phyloP scores from a whole-genome alignment of 306 rosid genomes.

The Glycine tomentella region DNA sequence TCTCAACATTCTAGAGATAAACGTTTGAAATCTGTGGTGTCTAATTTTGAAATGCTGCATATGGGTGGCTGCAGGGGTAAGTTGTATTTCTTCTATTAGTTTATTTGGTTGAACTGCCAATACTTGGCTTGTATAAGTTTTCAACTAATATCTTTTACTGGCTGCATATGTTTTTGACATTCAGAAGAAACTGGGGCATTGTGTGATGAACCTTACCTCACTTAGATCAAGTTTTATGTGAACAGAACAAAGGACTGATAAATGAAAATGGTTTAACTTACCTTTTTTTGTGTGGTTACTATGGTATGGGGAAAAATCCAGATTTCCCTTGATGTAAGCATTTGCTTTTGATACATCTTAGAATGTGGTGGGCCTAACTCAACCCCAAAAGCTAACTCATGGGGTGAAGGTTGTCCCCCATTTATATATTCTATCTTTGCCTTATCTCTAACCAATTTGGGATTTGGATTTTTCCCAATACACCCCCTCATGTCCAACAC shows the following conservation, averaged over 20 bases:
- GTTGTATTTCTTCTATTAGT: slow-evolving; percentile 40
- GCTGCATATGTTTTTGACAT: slow-evolving; percentile 14
- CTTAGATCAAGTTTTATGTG: slow-evolving; percentile 21
- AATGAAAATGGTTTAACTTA: slow-evolving; percentile 36
- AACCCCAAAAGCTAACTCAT: no score
- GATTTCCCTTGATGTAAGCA: slow-evolving; percentile 25
- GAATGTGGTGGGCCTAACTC: no score
- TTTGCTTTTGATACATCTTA: slow-evolving; percentile 21
- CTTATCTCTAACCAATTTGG: no score
- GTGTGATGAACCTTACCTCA: slow-evolving; percentile 1
- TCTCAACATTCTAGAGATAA: slow-evolving; percentile 46
- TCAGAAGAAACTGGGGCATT: slow-evolving; percentile 28
- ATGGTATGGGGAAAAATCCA: slow-evolving; percentile 20
- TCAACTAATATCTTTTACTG: slow-evolving; percentile 9
- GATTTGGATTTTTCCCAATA: no score
- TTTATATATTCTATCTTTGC: no score
- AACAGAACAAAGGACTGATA: slow-evolving; percentile 26
- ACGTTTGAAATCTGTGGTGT: slow-evolving; percentile 54
- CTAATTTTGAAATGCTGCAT: slow-evolving; percentile 72
- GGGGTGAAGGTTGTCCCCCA: no score
- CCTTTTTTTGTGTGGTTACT: slow-evolving; percentile 31
- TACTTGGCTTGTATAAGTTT: slow-evolving; percentile 4
- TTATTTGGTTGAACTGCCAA: slow-evolving; percentile 34
- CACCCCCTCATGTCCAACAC: no score
- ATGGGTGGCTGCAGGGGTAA: slow-evolving; percentile 83